These are phyloP conservation scores for Ministeria vibrans DNA, from an alignment of 78 protist genomes.

Conservation along the genomic window DNA sequence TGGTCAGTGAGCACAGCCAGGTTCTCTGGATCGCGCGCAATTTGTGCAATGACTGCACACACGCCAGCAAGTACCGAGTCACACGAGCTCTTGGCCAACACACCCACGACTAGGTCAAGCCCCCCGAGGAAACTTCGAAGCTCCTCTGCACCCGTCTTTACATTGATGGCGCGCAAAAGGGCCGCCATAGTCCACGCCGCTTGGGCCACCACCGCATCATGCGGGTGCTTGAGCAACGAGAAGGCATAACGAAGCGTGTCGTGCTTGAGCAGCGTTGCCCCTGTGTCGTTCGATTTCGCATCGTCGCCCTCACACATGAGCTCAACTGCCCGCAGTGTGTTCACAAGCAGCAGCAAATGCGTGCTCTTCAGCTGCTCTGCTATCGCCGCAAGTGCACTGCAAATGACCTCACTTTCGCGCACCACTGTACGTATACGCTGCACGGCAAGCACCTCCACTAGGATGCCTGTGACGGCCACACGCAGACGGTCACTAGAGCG, in stretches of 20 bases:
- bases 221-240: conserved; percentile 22
- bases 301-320: too few species aligned
- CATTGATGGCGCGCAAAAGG: too few species aligned
- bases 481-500: neutral
- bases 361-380: conserved; percentile 15
- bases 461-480: neutral
- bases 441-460: too few species aligned
- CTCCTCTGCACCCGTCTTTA: neutral
- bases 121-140: conserved; percentile 38
- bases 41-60: conserved; percentile 19
- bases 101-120: conserved; percentile 15
- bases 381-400: too few species aligned
- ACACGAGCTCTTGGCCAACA: conserved; percentile 5
- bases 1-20: conserved; percentile 38
- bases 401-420: too few species aligned
- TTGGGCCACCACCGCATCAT: neutral
- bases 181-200: too few species aligned
- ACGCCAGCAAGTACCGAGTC: conserved; percentile 1
- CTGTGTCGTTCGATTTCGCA: neutral
- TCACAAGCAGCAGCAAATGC: neutral
- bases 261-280: conserved; percentile 2
- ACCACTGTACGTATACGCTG: too few species aligned
- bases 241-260: conserved; percentile 28
- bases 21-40: conserved; percentile 30
- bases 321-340: conserved; percentile 1